A percentile compares a stretch with the other conserved stretches of the same genome.
Conservation (phyloP, 352 stramenopile genomes). For the Globisporangium ultimum region DNA sequence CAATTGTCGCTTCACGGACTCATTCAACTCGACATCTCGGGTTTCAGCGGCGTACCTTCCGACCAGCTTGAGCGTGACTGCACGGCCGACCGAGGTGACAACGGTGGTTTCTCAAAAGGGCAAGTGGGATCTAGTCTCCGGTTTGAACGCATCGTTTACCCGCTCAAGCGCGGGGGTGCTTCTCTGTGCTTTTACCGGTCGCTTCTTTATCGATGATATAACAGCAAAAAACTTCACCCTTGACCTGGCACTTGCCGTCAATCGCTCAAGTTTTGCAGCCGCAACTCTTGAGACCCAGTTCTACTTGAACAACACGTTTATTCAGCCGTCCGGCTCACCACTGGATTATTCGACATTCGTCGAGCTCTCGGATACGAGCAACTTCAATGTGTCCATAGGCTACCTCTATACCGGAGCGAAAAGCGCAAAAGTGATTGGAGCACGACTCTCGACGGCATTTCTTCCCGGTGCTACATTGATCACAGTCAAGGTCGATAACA, state of each 20-base stretch:
- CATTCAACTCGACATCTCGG: slow-evolving; percentile 42
- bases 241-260: slow-evolving; percentile 37
- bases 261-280: slow-evolving; percentile 9
- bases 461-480: slow-evolving; percentile 28
- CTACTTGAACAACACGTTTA: slow-evolving; percentile 34
- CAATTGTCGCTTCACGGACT: slow-evolving; percentile 24
- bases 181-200: slow-evolving; percentile 41
- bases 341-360: slow-evolving; percentile 49
- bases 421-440: slow-evolving; percentile 43
- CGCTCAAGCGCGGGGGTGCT: slow-evolving; percentile 29
- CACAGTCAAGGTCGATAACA: slow-evolving; percentile 21
- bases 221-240: slow-evolving; percentile 43
- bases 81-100: slow-evolving; percentile 22
- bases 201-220: slow-evolving; percentile 50
- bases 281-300: slow-evolving; percentile 19
- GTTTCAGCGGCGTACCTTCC: slow-evolving; percentile 40
- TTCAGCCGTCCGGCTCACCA: slow-evolving; percentile 40
- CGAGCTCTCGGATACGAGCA: slow-evolving; percentile 7
- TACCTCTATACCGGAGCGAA: slow-evolving; percentile 41
- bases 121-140: slow-evolving; percentile 31
- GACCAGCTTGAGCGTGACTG: slow-evolving; percentile 17
- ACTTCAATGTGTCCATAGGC: slow-evolving; percentile 22
- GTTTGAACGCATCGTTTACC: slow-evolving; percentile 16
- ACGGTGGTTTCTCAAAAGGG: slow-evolving; percentile 21
- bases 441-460: slow-evolving; percentile 28